phyloP scores from a whole-genome alignment of 352 stramenopile genomes.

The Globisporangium echinulatum region DNA sequence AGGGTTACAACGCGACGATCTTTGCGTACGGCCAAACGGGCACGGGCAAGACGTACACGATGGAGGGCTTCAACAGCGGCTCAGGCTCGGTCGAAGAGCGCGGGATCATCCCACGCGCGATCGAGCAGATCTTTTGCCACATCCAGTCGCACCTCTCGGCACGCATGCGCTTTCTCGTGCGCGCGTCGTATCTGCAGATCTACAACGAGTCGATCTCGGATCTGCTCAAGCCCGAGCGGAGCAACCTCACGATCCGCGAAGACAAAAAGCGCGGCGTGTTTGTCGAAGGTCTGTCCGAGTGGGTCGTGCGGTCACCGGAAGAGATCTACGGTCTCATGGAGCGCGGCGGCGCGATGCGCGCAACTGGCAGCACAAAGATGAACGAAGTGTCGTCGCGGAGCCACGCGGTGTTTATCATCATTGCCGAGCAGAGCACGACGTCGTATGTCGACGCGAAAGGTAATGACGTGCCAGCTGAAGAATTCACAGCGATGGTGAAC shows the following conservation, averaged over 20 bases:
- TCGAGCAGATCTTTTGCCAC: slow-evolving; percentile 94
- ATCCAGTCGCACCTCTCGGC: slow-evolving; percentile 86
- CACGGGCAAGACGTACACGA: slow-evolving; percentile 94
- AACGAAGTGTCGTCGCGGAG: slow-evolving; percentile 83
- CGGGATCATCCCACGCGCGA: slow-evolving; percentile 96
- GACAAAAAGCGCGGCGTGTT: slow-evolving; percentile 91
- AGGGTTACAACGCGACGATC: slow-evolving; percentile 91
- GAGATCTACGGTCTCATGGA: slow-evolving; percentile 96
- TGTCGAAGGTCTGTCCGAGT: slow-evolving; percentile 92
- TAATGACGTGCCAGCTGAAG: slow-evolving; percentile 72
- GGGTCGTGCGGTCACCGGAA: slow-evolving; percentile 88
- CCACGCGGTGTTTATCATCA: slow-evolving; percentile 94
- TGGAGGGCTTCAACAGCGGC: slow-evolving; percentile 93
- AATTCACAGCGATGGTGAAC: slow-evolving; percentile 83
- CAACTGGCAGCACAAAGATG: slow-evolving; percentile 85
- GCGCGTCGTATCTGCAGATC: slow-evolving; percentile 91
- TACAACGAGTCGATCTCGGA: slow-evolving; percentile 95
- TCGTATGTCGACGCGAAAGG: slow-evolving; percentile 82
- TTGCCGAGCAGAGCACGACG: slow-evolving; percentile 90
- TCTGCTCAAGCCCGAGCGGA: slow-evolving; percentile 90
- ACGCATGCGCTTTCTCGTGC: slow-evolving; percentile 87
- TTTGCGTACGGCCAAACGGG: slow-evolving; percentile 90
- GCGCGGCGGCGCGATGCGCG: slow-evolving; percentile 74
- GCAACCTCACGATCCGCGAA: slow-evolving; percentile 91
- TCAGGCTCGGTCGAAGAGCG: slow-evolving; percentile 86